Evolutionary conservation across 352 stramenopile genomes (phyloP).

Genomic region (Phytophthora ramorum): DNA sequence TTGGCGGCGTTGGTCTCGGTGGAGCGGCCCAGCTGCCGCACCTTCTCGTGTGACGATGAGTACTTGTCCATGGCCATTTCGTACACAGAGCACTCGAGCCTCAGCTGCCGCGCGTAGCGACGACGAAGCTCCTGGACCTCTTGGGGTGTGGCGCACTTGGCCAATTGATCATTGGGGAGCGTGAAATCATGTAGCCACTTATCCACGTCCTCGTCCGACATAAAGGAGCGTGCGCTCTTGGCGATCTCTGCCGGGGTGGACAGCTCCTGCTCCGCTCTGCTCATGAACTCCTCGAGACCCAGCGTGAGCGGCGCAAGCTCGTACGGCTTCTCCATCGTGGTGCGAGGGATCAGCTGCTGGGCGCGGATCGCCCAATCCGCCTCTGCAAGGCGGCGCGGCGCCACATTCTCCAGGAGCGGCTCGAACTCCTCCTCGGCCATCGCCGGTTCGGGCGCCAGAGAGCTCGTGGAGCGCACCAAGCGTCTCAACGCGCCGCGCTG

Average conservation of each 20-base stretch:
- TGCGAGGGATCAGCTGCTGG: constrained; percentile 54
- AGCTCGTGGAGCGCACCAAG: constrained; percentile 37
- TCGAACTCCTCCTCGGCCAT: constrained; percentile 31
- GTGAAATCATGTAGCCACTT: constrained; percentile 72
- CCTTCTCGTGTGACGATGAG: constrained; percentile 52
- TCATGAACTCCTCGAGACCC: constrained; percentile 29
- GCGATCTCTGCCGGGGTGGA: constrained; percentile 13
- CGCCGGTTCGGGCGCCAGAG: constrained; percentile 28
- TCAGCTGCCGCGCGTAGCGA: constrained; percentile 77
- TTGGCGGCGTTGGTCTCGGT: constrained; percentile 69
- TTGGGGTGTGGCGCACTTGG: constrained; percentile 51
- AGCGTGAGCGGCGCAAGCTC: constrained; percentile 36
- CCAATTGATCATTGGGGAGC: constrained; percentile 58
- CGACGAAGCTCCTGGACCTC: constrained; percentile 66
- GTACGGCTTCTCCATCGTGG: constrained; percentile 49
- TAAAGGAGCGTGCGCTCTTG: constrained; percentile 44
- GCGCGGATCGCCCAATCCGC: constrained; percentile 73
- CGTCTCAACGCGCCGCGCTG: constrained; percentile 18
- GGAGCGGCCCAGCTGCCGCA: constrained; percentile 52
- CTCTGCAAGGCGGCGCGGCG: constrained; percentile 33
- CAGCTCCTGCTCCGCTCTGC: constrained; percentile 18
- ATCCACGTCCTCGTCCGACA: constrained; percentile 76
- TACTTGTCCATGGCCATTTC: constrained; percentile 83
- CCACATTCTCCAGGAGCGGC: constrained; percentile 7
- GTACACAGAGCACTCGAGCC: constrained; percentile 82